Evolutionary conservation across 345 rosid genomes (phyloP).

Genomic region (Ceriops zippeliana): DNA sequence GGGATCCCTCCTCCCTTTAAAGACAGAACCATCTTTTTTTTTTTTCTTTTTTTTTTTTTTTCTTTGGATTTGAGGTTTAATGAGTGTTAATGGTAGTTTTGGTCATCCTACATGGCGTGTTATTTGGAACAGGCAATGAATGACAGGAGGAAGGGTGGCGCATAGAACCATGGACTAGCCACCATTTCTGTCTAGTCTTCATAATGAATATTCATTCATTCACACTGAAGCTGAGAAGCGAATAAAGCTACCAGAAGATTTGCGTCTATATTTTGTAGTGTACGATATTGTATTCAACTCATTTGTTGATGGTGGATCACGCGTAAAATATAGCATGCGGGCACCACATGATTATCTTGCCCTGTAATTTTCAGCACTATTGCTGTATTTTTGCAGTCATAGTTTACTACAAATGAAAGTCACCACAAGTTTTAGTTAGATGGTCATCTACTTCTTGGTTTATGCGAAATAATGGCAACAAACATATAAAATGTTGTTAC

Average conservation of each 20-base stretch:
- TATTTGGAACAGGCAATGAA: conserved; percentile 58
- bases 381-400: neutral
- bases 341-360: neutral
- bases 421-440: neutral
- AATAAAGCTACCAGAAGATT: conserved; percentile 22
- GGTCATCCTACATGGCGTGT: neutral
- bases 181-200: neutral
- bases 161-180: conserved; percentile 15
- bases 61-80: neutral
- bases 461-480: too few species aligned
- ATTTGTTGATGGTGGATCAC: conserved; percentile 6
- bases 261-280: neutral
- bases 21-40: neutral
- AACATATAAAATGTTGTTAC: too few species aligned
- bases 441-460: neutral
- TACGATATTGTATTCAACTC: neutral
- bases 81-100: neutral
- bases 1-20: too few species aligned
- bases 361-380: neutral
- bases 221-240: conserved; percentile 15
- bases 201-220: conserved; percentile 18
- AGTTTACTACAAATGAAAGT: neutral
- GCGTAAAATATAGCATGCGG: neutral
- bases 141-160: conserved; percentile 69
- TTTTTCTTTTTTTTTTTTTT: too few species aligned